Evolutionary conservation across 768 basidiomycete genomes (phyloP).

Genomic region (Leccinum olivaceopallidum): DNA sequence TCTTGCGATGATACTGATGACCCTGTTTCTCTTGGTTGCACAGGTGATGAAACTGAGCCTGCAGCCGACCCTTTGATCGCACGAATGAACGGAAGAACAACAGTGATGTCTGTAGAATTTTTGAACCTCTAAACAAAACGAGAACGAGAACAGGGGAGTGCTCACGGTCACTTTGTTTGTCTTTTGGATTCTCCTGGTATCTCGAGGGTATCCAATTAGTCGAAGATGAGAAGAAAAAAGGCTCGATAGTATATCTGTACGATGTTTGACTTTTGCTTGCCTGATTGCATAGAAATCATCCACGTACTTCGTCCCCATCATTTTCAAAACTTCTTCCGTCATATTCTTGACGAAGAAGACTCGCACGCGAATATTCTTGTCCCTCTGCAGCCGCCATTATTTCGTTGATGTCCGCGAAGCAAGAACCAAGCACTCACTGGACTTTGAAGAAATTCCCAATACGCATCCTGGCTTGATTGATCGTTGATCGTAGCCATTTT

Average conservation of each 20-base stretch:
- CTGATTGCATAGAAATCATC: not conserved
- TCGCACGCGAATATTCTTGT: slow-evolving; percentile 41
- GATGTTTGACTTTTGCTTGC: not conserved
- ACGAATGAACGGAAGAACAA: slow-evolving; percentile 54
- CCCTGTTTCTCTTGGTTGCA: not conserved
- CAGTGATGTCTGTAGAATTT: slow-evolving; percentile 48
- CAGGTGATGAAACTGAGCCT: not conserved
- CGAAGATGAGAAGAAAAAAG: slow-evolving; percentile 65
- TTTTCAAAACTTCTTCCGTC: slow-evolving; percentile 50
- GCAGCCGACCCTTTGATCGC: slow-evolving; percentile 22
- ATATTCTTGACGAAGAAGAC: slow-evolving; percentile 53
- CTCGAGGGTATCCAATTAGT: slow-evolving; percentile 69
- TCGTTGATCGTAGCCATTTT: slow-evolving; percentile 4
- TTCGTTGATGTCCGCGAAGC: not conserved
- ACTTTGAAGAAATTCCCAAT: slow-evolving; percentile 36
- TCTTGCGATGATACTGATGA: not conserved
- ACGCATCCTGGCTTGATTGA: slow-evolving; percentile 21
- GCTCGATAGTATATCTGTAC: slow-evolving; percentile 53
- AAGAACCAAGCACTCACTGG: slow-evolving; percentile 33
- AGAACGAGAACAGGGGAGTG: slow-evolving; percentile 29
- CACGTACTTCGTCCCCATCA: slow-evolving; percentile 54
- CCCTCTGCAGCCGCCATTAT: slow-evolving; percentile 24
- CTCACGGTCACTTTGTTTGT: slow-evolving; percentile 53
- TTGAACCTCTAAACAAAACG: not conserved
- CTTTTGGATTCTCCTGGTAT: slow-evolving; percentile 50